Conservation (phyloP, 139 green algal genomes). For the Gonium pectorale region DNA sequence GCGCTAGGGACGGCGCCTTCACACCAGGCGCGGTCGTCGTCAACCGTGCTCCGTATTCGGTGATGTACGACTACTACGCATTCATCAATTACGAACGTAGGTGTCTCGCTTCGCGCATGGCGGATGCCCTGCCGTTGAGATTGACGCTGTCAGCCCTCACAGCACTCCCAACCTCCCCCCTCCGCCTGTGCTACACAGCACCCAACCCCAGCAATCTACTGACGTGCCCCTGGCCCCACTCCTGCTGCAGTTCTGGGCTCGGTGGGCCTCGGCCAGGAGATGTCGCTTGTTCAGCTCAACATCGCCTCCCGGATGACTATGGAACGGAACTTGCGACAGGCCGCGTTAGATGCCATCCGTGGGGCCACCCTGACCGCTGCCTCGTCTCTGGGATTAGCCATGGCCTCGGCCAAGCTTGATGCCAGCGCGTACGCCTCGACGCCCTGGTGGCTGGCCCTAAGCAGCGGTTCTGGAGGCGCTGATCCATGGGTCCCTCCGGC, state of each 20-base stretch:
- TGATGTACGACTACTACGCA: not conserved
- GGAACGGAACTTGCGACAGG: not conserved
- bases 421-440: not conserved
- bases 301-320: not conserved
- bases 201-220: no score
- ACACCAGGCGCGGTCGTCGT: not conserved
- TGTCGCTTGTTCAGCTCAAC: not conserved
- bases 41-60: conserved; percentile 28
- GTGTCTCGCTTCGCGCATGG: no score
- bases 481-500: no score
- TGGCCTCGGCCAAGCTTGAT: not conserved
- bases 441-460: not conserved
- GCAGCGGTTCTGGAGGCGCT: not conserved
- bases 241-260: not conserved
- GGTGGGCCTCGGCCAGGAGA: not conserved
- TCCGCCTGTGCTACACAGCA: no score
- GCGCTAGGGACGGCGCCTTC: not conserved
- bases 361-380: not conserved
- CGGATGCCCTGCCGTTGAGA: no score
- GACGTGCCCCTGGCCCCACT: no score
- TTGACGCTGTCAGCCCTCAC: no score
- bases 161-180: no score
- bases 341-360: not conserved
- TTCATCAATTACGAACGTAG: not conserved
- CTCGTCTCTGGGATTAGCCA: no score